Evolutionary conservation across 768 basidiomycete genomes (phyloP), one percentile per base, ranked within the genome.

Genomic region (Pleurotus ostreatus): DNA sequence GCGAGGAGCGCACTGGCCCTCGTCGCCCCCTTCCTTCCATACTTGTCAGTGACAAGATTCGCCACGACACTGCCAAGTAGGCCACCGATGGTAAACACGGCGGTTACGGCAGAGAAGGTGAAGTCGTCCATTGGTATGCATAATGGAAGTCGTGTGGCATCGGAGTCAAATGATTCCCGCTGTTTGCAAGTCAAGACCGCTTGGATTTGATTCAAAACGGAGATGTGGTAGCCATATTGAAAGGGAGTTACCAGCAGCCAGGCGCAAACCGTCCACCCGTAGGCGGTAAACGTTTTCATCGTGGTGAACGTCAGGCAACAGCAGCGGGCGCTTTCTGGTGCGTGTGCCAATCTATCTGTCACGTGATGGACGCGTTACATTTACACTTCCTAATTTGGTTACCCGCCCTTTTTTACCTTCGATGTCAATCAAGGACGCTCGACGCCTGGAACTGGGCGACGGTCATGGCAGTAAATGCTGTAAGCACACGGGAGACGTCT

Each of bases 141-240:
- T 37, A 83, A 77, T 2, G 89, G 82, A 7, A 91, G 72, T 11
- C 49, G 37, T 53, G 68, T 46, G 55, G 66, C 55, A 30, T 62
- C 58, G 45, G 62, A 26, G 46, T 67, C 62, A 5, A 63, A 59
- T 30, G 68, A 60, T 5, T 57, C 45, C 22, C 61, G 55, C 26
- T 60, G 62, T 49, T 79, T 78, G 73, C 93, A 96, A 2, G 88
- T 92, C 56, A 94, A 66, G 43, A 87, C 83, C 4, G 79, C 80
- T 65, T 92, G 85, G 22, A 95, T 85, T 67, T 94, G 93, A 68
- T 98, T 98, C 57, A 98, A 80, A 13, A 87, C 87, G 1, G 93
- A 90, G 41, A 94, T 91, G 68, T 96, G 92, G 69, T 89, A 97
- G n/a, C 94, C 94, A 72, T 92, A 92, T 71, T 79, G 79, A 64